phyloP scores from a whole-genome alignment of 2,329 filamentous ascomycete genomes.

The Microdochium bolleyi region DNA sequence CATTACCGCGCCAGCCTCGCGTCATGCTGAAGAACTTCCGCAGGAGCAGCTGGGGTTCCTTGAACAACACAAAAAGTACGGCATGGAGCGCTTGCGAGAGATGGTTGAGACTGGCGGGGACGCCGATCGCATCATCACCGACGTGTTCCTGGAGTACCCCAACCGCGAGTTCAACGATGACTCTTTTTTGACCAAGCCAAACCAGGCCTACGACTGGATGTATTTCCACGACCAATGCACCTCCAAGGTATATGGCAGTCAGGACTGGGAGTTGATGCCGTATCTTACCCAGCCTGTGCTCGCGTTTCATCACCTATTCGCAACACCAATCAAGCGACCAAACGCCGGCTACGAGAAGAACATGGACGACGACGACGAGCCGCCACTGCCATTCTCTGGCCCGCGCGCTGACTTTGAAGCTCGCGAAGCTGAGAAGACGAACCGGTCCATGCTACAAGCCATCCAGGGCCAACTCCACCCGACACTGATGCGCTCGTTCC shows the following conservation, averaged over 20 bases:
- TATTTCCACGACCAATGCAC: conserved; percentile 70
- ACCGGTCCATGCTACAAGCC: conserved; percentile 62
- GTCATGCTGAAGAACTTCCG: conserved; percentile 44
- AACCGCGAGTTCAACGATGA: conserved; percentile 90
- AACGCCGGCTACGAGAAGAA: conserved; percentile 32
- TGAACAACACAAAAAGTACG: conserved; percentile 63
- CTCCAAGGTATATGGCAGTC: conserved; percentile 67
- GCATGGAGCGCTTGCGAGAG: conserved; percentile 63
- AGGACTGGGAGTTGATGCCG: conserved; percentile 86
- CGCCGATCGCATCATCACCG: conserved; percentile 67
- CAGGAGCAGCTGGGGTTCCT: conserved; percentile 59
- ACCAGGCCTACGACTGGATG: conserved; percentile 62
- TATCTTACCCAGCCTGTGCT: conserved; percentile 84
- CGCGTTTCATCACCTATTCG: conserved; percentile 87
- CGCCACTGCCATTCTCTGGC: conserved; percentile 69
- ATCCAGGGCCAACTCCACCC: conserved; percentile 67
- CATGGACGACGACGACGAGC: conserved; percentile 37
- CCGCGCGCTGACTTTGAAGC: conserved; percentile 76
- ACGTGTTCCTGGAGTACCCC: conserved; percentile 83
- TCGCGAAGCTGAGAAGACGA: conserved; percentile 72
- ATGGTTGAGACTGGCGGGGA: conserved; percentile 77
- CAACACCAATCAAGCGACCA: conserved; percentile 53
- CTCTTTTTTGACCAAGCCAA: conserved; percentile 80
- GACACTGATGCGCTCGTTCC: conserved; percentile 67
- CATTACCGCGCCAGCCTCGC: conserved; percentile 29